Conservation (phyloP, 108 stramenopile genomes). For the Cyclostephanos tholiformis region DNA sequence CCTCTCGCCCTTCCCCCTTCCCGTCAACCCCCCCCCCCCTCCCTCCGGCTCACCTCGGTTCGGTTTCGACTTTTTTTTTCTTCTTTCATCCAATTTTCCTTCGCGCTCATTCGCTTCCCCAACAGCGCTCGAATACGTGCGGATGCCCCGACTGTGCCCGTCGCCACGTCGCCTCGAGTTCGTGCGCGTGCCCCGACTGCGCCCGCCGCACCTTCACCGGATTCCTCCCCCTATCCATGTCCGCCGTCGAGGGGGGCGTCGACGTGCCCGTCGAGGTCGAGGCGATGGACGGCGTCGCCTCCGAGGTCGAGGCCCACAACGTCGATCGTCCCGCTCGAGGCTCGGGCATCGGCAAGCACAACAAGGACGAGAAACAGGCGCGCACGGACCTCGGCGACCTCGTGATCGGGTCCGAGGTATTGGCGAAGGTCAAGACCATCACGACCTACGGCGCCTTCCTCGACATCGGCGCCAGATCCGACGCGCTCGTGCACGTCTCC, state of each 20-base stretch:
- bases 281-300: conserved; percentile 80
- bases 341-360: conserved; percentile 73
- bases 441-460: conserved; percentile 92
- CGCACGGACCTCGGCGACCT: conserved; percentile 76
- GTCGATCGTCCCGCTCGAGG: conserved; percentile 79
- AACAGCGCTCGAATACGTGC: background rate
- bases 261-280: conserved; percentile 76
- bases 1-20: too few relatives aligned
- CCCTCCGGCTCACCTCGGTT: too few relatives aligned
- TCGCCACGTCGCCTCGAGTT: background rate
- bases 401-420: conserved; percentile 79
- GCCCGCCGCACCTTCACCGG: conserved; percentile 36
- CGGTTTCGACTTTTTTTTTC: too few relatives aligned
- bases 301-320: conserved; percentile 84
- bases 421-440: conserved; percentile 86
- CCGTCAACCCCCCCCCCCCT: too few relatives aligned
- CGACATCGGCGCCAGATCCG: conserved; percentile 90
- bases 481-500: conserved; percentile 95
- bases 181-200: conserved; percentile 32
- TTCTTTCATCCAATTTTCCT: too few relatives aligned
- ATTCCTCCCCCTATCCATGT: conserved; percentile 56
- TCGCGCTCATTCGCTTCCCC: too few relatives aligned
- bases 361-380: conserved; percentile 51
- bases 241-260: conserved; percentile 30
- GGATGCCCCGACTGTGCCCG: background rate